Evolutionary conservation across 1,284 basidiomycete species (phyloP), one percentile per base, ranked within the genome.

Genomic region (Rhodofomes roseus): DNA sequence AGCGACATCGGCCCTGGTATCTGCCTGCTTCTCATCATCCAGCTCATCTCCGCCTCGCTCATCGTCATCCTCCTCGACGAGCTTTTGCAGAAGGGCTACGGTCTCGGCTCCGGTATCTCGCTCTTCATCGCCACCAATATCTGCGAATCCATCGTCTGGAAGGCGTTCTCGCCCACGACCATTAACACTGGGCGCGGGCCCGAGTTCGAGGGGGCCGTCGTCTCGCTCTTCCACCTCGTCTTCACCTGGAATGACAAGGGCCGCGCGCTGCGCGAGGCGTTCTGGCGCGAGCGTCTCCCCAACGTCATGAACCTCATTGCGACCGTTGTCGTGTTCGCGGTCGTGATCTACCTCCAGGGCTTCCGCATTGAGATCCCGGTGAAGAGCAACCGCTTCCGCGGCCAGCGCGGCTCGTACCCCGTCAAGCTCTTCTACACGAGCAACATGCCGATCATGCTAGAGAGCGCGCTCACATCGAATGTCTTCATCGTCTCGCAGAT

Each of bases 391-490:
- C 87, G 89, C 65, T 95, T 96, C 89, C 86, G 95, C 64, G 96
- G 97, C 34, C 95, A 98, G 77, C 86, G 95, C 54, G 95, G 93
- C 52, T 87, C 87, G 39, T 99, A 97, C 82, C 96, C 97, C 60
- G 87, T 99, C 80, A 99, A 98, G 81, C 86, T 99, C 50, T 99
- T 99, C 81, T 99, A 99, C 81, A 98, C 96, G 25, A 91, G 87
- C 64, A 99, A 98, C 83, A 98, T 98, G 96, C 96, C 96, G 64
- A 99, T 99, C 82, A 99, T 99, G 96, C 87, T 99, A 65, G 93
- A 98, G 78, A 90, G 86, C 27, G 96, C 96, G 12, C 81, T 98
- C 61, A 96, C 95, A 9, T 92, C 88, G 63, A 98, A 99, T 77
- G 87, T 98, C 29, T 98, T 96, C 80, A 93, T 99, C 74, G 85